Conservation (phyloP, 176 grass and related monocot species). For the barley (Hordeum vulgare) region DNA sequence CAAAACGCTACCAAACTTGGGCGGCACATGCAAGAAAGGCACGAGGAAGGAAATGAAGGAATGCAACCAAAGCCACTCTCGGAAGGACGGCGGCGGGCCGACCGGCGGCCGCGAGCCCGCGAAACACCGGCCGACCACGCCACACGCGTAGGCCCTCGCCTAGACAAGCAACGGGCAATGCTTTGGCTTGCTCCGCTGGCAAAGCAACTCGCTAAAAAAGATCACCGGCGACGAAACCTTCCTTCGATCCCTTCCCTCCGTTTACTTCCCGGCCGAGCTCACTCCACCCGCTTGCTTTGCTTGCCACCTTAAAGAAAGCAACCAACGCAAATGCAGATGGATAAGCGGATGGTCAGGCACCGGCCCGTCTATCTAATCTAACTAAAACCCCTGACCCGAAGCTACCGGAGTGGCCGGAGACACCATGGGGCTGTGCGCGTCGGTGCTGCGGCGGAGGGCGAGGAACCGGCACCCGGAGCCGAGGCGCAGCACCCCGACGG, state of each 20-base stretch:
- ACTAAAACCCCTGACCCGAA: background rate
- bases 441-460: background rate
- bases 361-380: background rate
- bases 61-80: no score
- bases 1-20: no score
- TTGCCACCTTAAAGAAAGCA: slow-evolving; percentile 14
- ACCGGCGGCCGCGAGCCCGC: no score
- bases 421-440: slow-evolving; percentile 37
- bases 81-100: no score
- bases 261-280: background rate
- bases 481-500: background rate
- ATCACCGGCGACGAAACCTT: background rate
- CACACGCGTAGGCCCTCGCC: no score
- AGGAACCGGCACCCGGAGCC: background rate
- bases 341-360: background rate
- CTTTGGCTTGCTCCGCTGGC: no score
- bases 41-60: no score
- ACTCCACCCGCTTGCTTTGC: background rate
- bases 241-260: slow-evolving; percentile 10
- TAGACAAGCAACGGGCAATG: no score
- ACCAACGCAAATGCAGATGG: background rate
- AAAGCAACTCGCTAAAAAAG: background rate
- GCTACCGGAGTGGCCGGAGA: no score
- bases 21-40: no score
- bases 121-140: no score